Evolutionary conservation across 495 filamentous ascomycete genomes (phyloP), one percentile per base, ranked within the genome.

Genomic region (Xylaria cubensis): DNA sequence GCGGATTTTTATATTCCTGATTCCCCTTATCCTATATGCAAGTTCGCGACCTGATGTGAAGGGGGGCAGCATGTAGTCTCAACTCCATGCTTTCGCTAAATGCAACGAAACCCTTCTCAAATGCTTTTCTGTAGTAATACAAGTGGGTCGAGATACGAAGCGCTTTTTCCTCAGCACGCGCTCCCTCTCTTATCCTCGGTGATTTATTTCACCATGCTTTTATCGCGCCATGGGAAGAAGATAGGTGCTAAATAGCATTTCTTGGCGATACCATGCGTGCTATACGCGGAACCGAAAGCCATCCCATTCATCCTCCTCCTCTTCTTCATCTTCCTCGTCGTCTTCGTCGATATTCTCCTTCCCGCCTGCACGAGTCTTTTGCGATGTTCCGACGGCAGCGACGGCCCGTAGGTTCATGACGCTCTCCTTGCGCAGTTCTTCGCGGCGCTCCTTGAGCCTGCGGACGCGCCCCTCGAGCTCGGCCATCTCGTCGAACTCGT

Each of bases 401-500:
- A 73, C 77, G 29, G 74, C 81, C 34, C 79, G 75, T 10, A 77
- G 72, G 41, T 83, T 83, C 36, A 75, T 78, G 9, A 77, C 72
- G 51, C 80, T 82, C 26, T 77, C 80, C 34, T 63, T 79, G 62
- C 84, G 75, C 73, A 89, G 72, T 29, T 82, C 84, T 73, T 88
- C 88, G 50, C 90, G 80, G 59, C 84, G 90, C 74, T 95, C 92
- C 76, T 94, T 92, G 72, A 99, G 80, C 75, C 86, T 88, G 75
- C 86, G 84, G 9, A 97, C 92, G 50, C 95, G 87, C 74, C 90
- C 89, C 81, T 98, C 96, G 58, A 97, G 86, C 67, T 89, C 89
- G 78, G 96, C 93, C 95, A 98, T 98, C 78, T 96, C 91, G 65
- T 97, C 96, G 78, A 98, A 94, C 80, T 99, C 96, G 70, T 92